Evolutionary conservation across 371 early-diverging fungal species (phyloP), one percentile per base, ranked within the genome.

Genomic region (Lichtheimia corymbifera): DNA sequence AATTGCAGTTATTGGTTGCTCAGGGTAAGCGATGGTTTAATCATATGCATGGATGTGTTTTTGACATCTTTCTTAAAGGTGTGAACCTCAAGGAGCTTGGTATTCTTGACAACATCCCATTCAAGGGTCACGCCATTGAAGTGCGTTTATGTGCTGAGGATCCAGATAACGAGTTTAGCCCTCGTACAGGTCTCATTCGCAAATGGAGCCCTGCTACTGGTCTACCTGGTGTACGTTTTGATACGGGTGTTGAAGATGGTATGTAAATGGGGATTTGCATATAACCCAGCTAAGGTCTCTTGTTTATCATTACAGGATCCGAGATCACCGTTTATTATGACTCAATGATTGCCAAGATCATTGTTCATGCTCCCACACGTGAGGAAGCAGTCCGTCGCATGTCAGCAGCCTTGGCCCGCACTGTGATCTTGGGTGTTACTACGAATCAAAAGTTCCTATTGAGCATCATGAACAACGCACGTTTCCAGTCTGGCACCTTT

Each of bases 321-420:
- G 92, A 89, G 64, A 91, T 93, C 58, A 81, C 86, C 0, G 84
- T 92, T 50, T 91, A 83, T 72, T 92, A 93, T 66, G 92, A 91
- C 45, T 91, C 91, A 3, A 87, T 92, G 87, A 86, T 91, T 61
- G 89, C 92, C 61, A 95, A 97, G 81, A 84, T 98, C 40, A 88
- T 90, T 64, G 91, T 93, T 4, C 88, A 91, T 81, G 97, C 92
- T 0, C 80, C 83, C 14, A 93, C 90, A 1, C 86, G 98, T 25
- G 77, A 71, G 4, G 86, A 86, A 70, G 92, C 94, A 17, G 80
- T 93, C 15, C 72, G 82, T 43, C 80, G 78, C 35, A 95, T 95
- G 95, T 67, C 76, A 1, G 62, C 77, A 18, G 95, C 93, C 0
- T 75, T 97, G 52, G 55, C 79, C 18, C 69, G 83, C 52, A 86